Evolutionary conservation across 208 protist genomes (phyloP).

Genomic region (Trypanosoma mega): DNA sequence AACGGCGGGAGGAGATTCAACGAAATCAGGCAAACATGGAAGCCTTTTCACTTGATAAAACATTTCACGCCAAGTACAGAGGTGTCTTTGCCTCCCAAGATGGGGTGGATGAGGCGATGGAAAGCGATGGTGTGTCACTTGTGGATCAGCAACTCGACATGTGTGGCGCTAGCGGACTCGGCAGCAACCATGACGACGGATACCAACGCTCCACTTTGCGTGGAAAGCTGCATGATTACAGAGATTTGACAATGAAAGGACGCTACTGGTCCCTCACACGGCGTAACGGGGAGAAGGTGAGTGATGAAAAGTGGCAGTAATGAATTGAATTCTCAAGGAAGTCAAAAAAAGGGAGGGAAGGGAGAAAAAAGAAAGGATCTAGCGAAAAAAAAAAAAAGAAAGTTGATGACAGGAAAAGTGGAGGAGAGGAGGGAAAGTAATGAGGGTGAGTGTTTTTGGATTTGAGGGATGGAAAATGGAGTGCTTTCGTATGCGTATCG

Average conservation of each 20-base stretch:
- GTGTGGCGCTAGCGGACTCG: constrained; percentile 61
- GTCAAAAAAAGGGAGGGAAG: too few species aligned
- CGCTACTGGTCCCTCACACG: constrained; percentile 75
- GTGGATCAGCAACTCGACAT: constrained; percentile 83
- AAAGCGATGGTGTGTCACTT: constrained; percentile 35
- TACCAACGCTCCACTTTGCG: constrained; percentile 64
- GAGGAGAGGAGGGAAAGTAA: too few species aligned
- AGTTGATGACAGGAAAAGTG: too few species aligned
- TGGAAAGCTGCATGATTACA: constrained; percentile 69
- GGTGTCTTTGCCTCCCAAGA: constrained; percentile 43
- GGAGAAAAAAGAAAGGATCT: constrained; percentile 2
- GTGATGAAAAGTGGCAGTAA: constrained; percentile 44
- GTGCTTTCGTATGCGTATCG: too few species aligned
- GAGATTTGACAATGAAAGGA: constrained; percentile 87
- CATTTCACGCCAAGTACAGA: constrained; percentile 72
- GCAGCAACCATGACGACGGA: constrained; percentile 47
- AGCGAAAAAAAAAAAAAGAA: too few species aligned
- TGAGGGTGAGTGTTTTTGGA: too few species aligned
- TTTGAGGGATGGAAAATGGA: too few species aligned
- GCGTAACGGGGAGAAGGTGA: constrained; percentile 42
- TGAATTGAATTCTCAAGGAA: too few species aligned
- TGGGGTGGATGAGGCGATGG: not conserved
- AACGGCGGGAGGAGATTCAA: constrained; percentile 30
- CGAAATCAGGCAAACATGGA: constrained; percentile 33
- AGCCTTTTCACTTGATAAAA: constrained; percentile 47